phyloP scores from a whole-genome alignment of 495 filamentous ascomycete genomes.

The Penicillium flavigenum region DNA sequence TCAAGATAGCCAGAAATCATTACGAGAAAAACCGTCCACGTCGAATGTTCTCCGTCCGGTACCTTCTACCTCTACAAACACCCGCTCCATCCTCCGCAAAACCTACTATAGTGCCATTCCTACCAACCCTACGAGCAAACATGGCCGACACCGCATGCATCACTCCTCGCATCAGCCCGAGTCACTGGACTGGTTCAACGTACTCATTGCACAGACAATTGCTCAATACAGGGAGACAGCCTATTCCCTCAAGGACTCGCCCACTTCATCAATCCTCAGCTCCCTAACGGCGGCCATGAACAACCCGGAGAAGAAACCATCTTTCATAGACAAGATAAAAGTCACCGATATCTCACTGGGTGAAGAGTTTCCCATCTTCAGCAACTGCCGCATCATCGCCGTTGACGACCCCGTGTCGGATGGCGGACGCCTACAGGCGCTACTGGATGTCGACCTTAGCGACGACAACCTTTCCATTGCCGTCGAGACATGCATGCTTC shows the following conservation, averaged over 20 bases:
- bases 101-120: slow-evolving; percentile 92
- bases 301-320: slow-evolving; percentile 72
- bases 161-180: slow-evolving; percentile 91
- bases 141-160: slow-evolving; percentile 47
- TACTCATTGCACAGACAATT: slow-evolving; percentile 93
- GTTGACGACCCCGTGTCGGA: slow-evolving; percentile 50
- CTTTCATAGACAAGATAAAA: slow-evolving; percentile 87
- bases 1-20: slow-evolving; percentile 37
- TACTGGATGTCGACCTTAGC: slow-evolving; percentile 95
- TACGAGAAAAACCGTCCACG: slow-evolving; percentile 74
- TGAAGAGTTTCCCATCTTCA: slow-evolving; percentile 98
- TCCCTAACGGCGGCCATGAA: slow-evolving; percentile 89
- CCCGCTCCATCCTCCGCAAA: slow-evolving; percentile 87
- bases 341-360: slow-evolving; percentile 91
- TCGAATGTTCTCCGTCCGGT: slow-evolving; percentile 69
- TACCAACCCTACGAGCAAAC: slow-evolving; percentile 41
- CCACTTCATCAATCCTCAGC: slow-evolving; percentile 76
- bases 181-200: slow-evolving; percentile 99
- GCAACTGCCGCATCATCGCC: slow-evolving; percentile 90
- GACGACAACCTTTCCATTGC: slow-evolving; percentile 90
- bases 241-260: slow-evolving; percentile 69
- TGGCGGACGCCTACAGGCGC: slow-evolving; percentile 75
- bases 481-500: slow-evolving; percentile 85
- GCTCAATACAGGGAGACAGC: slow-evolving; percentile 93
- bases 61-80: slow-evolving; percentile 62